phyloP scores from a whole-genome alignment of 192 early-diverging fungal genomes.

The Cetraspora pellucida region DNA sequence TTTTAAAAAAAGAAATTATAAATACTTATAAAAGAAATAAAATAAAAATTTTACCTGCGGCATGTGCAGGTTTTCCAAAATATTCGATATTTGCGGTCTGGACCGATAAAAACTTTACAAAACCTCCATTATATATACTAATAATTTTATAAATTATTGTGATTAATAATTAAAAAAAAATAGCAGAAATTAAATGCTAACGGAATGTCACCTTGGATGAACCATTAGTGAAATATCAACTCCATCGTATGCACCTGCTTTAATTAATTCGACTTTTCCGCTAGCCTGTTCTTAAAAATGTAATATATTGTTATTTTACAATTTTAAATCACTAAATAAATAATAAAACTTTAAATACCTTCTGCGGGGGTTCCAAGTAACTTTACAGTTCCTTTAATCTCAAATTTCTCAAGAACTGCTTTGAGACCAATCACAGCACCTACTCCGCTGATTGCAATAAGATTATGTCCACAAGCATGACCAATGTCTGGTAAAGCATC shows the following conservation, averaged over 20 bases:
- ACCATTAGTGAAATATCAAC: slow-evolving; percentile 78
- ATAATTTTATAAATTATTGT: not conserved
- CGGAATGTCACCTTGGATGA: slow-evolving; percentile 61
- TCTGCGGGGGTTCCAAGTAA: slow-evolving; percentile 81
- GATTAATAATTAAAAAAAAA: not conserved
- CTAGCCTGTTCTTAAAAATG: slow-evolving; percentile 50
- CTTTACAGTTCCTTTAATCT: slow-evolving; percentile 59
- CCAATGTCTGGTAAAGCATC: slow-evolving; percentile 70
- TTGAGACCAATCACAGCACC: slow-evolving; percentile 57
- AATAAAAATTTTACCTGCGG: slow-evolving; percentile 47
- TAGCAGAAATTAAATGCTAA: not conserved
- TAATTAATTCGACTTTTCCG: slow-evolving; percentile 74
- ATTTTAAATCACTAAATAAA: not conserved
- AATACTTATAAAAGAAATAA: too few relatives aligned
- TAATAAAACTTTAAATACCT: slow-evolving; percentile 32
- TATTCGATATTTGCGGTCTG: slow-evolving; percentile 59
- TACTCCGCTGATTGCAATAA: slow-evolving; percentile 72
- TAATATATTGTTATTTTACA: not conserved
- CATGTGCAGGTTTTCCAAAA: slow-evolving; percentile 73
- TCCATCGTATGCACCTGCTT: slow-evolving; percentile 70
- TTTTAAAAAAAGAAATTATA: too few relatives aligned
- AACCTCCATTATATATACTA: slow-evolving; percentile 53
- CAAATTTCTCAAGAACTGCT: slow-evolving; percentile 33
- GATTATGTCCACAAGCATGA: slow-evolving; percentile 68
- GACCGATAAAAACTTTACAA: slow-evolving; percentile 46